Base-by-base conservation (phyloP, 2,329 filamentous ascomycete genomes). In the Scedosporium minutisporum region DNA sequence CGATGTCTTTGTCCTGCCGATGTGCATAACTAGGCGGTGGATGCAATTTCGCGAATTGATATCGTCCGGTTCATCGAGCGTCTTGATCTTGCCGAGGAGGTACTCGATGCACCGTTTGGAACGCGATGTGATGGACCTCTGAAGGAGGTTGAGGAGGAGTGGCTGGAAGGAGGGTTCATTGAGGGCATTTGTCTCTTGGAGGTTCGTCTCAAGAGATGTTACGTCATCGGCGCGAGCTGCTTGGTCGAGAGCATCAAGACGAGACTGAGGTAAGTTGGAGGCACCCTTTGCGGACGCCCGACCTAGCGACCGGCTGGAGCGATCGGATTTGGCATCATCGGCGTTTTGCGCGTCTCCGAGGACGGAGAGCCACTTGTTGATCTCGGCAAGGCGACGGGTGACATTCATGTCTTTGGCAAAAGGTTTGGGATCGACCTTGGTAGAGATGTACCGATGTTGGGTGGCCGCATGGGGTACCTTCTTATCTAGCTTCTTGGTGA, bases 401-500 rank as follows among this genome's bases (percentile, higher is more conserved):
- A 80, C 78, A 60, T 77, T 78, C 29, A 74, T 78, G 66, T 85
- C 93, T 65, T 90, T 93, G 18, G 93, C 91, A 74, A 99, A 99
- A 0, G 90, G 85, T 67, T 87, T 88, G 1, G 90, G 87, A 67
- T 96, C 91, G 63, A 99, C 93, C 77, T 96, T 96, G 57, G 91
- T 91, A 48, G 89, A 86, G 64, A 99, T 82, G 71, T 97, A 99
- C 63, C 87, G 85, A 71, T 90, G 87, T 77, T 97, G 93, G 0
- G 90, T 88, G 60, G 87, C 83, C 3, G 87, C 85, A 57, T 85
- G 82, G 1, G 88, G 82, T 2, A 97, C 85, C 77, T 96, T 97
- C 78, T 99, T 99, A 76, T 99, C 95, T 57, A 97, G 80, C 76
- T 99, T 99, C 80, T 99, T 99, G 60, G 95, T 96, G 74, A 99